These are phyloP conservation scores for Diaporthe vaccinii DNA, from an alignment of 2,329 filamentous ascomycete genomes.

Conservation along the genomic window DNA sequence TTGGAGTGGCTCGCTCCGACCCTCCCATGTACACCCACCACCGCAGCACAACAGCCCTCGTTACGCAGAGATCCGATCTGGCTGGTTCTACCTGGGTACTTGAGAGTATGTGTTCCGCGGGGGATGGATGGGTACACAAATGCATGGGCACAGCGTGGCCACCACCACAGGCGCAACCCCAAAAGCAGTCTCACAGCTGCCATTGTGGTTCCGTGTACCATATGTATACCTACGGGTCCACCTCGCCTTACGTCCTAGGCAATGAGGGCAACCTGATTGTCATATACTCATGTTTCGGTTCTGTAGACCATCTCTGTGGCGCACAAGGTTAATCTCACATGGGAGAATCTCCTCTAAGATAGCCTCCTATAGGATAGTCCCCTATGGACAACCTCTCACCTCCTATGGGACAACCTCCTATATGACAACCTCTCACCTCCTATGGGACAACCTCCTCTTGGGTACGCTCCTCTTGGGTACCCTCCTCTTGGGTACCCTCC, in stretches of 20 bases:
- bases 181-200: not conserved
- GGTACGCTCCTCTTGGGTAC: too few relatives aligned
- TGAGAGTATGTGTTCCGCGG: not conserved
- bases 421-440: not conserved
- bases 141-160: not conserved
- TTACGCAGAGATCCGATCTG: not conserved
- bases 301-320: not conserved
- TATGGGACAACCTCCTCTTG: not conserved
- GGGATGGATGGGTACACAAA: not conserved
- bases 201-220: not conserved
- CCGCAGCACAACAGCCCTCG: not conserved
- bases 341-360: not conserved
- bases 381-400: too few relatives aligned
- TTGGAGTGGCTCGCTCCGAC: not conserved
- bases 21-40: not conserved
- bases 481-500: not conserved
- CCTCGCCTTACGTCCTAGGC: not conserved
- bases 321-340: too few relatives aligned
- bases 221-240: not conserved
- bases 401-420: not conserved
- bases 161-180: not conserved
- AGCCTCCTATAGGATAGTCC: too few relatives aligned
- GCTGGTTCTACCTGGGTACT: too few relatives aligned
- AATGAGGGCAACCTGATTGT: not conserved
- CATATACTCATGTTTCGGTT: not conserved